phyloP scores from a whole-genome alignment of 305 asterid species.

The Fraxinus floribunda region DNA sequence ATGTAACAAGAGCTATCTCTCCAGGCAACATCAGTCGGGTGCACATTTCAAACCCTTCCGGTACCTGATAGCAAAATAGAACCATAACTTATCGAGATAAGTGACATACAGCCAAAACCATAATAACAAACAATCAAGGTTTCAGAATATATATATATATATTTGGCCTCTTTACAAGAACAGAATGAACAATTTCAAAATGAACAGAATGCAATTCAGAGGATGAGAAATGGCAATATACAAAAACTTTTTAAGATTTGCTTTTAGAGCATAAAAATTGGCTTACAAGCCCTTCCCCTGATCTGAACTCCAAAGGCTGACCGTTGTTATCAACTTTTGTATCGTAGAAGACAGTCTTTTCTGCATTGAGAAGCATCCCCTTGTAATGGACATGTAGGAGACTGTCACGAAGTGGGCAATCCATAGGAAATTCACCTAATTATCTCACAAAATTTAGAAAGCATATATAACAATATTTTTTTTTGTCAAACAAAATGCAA shows the following conservation, averaged over 20 bases:
- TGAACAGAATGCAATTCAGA: not conserved
- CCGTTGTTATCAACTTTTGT: constrained; percentile 68
- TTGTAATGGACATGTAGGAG: constrained; percentile 80
- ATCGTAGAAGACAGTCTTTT: constrained; percentile 76
- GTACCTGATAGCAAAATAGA: constrained; percentile 56
- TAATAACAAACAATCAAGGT: not conserved
- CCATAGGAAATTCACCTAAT: constrained; percentile 98
- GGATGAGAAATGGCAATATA: not conserved
- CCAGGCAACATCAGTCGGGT: constrained; percentile 95
- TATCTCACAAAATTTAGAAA: constrained; percentile 31
- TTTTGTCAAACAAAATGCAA: constrained; percentile 14
- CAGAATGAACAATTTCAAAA: not conserved
- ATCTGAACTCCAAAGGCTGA: constrained; percentile 89
- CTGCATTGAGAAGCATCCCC: constrained; percentile 86
- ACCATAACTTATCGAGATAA: constrained; percentile 10
- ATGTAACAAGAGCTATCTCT: constrained; percentile 80
- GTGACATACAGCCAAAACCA: not conserved
- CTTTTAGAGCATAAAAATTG: constrained; percentile 25
- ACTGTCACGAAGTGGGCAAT: constrained; percentile 98
- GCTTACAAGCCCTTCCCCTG: constrained; percentile 99
- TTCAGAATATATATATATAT: not conserved
- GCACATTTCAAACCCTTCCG: constrained; percentile 98
- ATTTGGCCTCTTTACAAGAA: not conserved
- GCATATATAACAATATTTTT: constrained; percentile 11
- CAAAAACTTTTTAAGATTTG: constrained; percentile 3